Percentiles rank a stretch among this genome's conserved stretches.
Conservation (phyloP, 306 rosid genomes). For the Dalbergia cochinchinensis region DNA sequence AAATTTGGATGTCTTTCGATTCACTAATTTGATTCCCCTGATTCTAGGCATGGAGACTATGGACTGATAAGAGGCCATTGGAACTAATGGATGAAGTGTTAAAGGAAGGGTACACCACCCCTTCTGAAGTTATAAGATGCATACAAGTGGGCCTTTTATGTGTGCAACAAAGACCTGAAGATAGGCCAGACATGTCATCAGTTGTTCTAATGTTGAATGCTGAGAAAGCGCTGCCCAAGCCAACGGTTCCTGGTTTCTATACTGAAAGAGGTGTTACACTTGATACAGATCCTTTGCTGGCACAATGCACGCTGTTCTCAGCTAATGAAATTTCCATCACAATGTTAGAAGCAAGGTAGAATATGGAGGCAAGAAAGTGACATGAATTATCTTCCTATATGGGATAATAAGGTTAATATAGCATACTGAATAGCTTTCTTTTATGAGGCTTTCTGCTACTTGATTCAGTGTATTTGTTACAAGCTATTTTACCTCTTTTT, state of each 20-base stretch:
- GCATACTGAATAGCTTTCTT: neutral
- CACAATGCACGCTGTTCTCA: no score
- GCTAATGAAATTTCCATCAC: neutral
- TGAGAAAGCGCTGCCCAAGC: neutral
- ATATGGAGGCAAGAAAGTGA: neutral
- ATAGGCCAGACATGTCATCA: neutral
- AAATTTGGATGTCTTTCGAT: neutral
- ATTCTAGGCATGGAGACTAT: neutral
- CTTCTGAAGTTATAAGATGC: neutral
- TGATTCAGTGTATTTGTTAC: neutral
- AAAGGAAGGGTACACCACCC: neutral
- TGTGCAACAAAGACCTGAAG: neutral
- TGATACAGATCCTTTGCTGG: neutral
- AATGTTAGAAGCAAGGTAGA: neutral
- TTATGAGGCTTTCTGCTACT: neutral
- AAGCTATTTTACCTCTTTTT: no score
- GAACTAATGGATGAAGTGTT: neutral
- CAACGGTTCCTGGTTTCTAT: neutral
- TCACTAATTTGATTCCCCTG: neutral
- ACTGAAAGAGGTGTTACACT: neutral
- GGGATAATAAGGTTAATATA: neutral
- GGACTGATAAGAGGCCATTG: neutral
- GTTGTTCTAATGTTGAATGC: neutral
- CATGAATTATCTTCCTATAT: neutral
- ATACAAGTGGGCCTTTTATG: neutral